A percentile compares a stretch with the other conserved stretches of the same genome.
phyloP scores from a whole-genome alignment of 2,329 filamentous ascomycete genomes.

The Rugonectria rugulosa region DNA sequence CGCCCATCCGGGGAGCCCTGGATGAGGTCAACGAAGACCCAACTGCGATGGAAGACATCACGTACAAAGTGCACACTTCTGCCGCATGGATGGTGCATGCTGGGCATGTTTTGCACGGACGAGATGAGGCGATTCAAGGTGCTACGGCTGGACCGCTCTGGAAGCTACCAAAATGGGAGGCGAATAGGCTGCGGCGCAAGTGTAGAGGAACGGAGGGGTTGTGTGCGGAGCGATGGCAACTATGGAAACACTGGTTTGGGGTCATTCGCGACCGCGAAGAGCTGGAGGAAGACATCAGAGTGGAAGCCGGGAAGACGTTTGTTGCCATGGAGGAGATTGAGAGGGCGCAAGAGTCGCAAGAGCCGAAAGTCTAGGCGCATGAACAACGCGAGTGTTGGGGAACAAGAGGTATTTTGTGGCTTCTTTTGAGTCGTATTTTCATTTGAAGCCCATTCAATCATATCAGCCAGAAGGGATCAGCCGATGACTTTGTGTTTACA shows the following conservation, averaged over 20 bases:
- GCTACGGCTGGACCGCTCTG: constrained; percentile 29
- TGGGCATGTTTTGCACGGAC: constrained; percentile 18
- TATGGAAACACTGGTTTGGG: constrained; percentile 30
- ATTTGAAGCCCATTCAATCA: too few relatives aligned
- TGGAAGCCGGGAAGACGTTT: constrained; percentile 3
- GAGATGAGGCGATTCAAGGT: constrained; percentile 20
- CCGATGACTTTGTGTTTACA: too few relatives aligned
- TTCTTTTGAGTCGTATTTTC: too few relatives aligned
- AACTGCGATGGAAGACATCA: neutral
- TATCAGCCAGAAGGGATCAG: too few relatives aligned
- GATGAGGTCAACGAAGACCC: constrained; percentile 25
- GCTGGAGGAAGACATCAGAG: constrained; percentile 4
- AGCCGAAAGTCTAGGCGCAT: too few relatives aligned
- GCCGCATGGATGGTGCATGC: constrained; percentile 19
- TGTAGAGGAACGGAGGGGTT: constrained; percentile 24
- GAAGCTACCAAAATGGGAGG: constrained; percentile 27
- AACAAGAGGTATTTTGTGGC: too few relatives aligned
- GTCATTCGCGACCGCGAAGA: constrained; percentile 14
- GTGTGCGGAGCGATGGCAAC: constrained; percentile 24
- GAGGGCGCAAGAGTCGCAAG: too few relatives aligned
- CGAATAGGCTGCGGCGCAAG: constrained; percentile 18
- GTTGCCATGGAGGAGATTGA: constrained; percentile 11
- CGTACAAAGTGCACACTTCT: constrained; percentile 15
- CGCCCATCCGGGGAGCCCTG: constrained; percentile 18
- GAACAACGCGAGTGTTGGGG: too few relatives aligned